Conservation (phyloP, 495 filamentous ascomycete species). For the Penicillium waksmanii region DNA sequence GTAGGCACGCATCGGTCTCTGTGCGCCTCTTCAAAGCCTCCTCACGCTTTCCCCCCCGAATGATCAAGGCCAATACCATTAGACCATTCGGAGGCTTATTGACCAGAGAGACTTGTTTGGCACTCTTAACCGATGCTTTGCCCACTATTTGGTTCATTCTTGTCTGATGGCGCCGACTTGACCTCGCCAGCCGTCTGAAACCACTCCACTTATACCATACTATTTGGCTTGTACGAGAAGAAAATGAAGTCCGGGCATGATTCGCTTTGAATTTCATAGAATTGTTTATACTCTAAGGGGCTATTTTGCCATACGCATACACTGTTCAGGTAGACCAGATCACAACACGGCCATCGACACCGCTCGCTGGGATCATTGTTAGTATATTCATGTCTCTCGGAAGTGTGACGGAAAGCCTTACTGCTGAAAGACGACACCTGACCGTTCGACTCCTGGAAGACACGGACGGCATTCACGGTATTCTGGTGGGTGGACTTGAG, state of each 20-base stretch:
- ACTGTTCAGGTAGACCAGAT: slow-evolving; percentile 61
- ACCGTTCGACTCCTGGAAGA: slow-evolving; percentile 68
- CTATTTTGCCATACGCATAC: neutral
- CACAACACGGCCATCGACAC: slow-evolving; percentile 93
- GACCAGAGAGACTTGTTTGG: no score
- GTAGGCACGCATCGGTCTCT: no score
- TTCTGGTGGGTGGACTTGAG: slow-evolving; percentile 97
- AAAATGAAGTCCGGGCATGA: neutral
- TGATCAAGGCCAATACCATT: no score
- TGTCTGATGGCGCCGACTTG: no score
- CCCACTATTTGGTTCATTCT: no score
- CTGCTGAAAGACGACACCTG: slow-evolving; percentile 81
- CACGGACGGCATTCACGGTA: slow-evolving; percentile 82
- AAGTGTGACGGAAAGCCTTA: slow-evolving; percentile 52
- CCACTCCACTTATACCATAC: no score
- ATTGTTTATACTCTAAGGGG: neutral
- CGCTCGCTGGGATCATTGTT: slow-evolving; percentile 66
- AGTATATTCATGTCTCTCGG: slow-evolving; percentile 29
- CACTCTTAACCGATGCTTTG: no score
- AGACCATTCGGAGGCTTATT: no score
- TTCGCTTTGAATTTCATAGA: neutral
- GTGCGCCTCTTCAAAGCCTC: no score
- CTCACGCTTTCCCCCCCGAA: no score
- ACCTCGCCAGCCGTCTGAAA: no score
- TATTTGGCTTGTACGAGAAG: neutral